Conservation (phyloP, 2,329 filamentous ascomycete species). For the Fonsecaea nubica region DNA sequence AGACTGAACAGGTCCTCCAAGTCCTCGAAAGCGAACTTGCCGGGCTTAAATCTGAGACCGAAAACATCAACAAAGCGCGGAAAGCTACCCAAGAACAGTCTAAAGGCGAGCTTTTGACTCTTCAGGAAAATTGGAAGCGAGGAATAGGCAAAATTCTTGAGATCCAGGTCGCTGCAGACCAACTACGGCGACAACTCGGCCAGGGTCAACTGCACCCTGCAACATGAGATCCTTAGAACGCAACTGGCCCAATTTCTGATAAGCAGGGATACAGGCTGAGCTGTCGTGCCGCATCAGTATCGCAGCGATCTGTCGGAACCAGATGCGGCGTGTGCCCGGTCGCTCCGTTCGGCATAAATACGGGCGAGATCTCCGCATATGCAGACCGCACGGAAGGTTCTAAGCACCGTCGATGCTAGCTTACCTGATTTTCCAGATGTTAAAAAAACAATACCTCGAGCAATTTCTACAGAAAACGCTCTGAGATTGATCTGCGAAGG, state of each 20-base stretch:
- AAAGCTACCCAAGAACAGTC: slow-evolving; percentile 73
- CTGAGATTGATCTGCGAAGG: background rate
- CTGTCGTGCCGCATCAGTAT: slow-evolving; percentile 13
- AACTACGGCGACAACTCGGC: slow-evolving; percentile 70
- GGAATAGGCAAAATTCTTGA: slow-evolving; percentile 82
- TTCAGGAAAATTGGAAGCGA: slow-evolving; percentile 80
- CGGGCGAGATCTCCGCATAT: slow-evolving; percentile 26
- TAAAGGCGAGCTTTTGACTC: slow-evolving; percentile 71
- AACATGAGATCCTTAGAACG: slow-evolving; percentile 8
- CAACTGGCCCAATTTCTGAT: slow-evolving; percentile 7
- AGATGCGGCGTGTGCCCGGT: slow-evolving; percentile 30
- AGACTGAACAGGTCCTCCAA: slow-evolving; percentile 74
- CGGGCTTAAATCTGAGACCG: slow-evolving; percentile 70
- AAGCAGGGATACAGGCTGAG: slow-evolving; percentile 17
- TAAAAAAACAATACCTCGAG: background rate
- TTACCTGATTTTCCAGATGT: background rate
- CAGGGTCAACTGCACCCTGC: slow-evolving; percentile 51
- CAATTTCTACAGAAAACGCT: background rate
- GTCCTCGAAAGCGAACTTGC: slow-evolving; percentile 77
- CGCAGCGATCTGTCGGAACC: slow-evolving; percentile 11
- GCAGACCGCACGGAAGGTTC: slow-evolving; percentile 6
- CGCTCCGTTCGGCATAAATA: slow-evolving; percentile 26
- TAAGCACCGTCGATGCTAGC: background rate
- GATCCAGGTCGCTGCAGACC: slow-evolving; percentile 83
- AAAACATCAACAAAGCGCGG: slow-evolving; percentile 73